Conservation (phyloP, 805 yeast species). For the Teunomyces atbi region DNA sequence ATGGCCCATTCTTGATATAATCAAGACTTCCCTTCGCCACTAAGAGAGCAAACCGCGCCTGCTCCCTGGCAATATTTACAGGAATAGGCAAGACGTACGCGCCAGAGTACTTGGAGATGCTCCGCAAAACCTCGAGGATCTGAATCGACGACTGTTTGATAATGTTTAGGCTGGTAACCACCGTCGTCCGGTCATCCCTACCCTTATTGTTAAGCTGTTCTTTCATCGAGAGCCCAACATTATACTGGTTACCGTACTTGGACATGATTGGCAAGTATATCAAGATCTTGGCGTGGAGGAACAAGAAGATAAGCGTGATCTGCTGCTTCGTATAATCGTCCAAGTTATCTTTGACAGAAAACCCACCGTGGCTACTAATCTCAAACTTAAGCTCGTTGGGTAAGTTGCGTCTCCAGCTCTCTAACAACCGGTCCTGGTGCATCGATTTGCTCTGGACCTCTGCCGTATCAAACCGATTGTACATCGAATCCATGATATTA, state of each 20-base stretch:
- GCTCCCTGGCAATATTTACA: slow-evolving; percentile 58
- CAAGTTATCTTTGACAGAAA: slow-evolving; percentile 33
- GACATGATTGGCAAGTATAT: slow-evolving; percentile 43
- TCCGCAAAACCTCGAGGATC: slow-evolving; percentile 52
- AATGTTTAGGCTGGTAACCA: slow-evolving; percentile 57
- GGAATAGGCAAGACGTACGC: slow-evolving; percentile 61
- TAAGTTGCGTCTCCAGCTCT: slow-evolving; percentile 73
- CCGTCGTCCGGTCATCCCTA: slow-evolving; percentile 28
- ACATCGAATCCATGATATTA: slow-evolving; percentile 66
- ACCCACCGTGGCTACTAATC: slow-evolving; percentile 61
- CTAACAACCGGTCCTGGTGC: slow-evolving; percentile 62
- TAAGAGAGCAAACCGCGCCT: slow-evolving; percentile 59
- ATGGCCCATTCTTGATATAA: slow-evolving; percentile 78
- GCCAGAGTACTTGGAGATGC: slow-evolving; percentile 34
- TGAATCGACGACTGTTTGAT: slow-evolving; percentile 68
- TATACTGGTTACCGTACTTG: slow-evolving; percentile 40
- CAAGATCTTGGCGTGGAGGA: slow-evolving; percentile 42
- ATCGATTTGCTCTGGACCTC: slow-evolving; percentile 28
- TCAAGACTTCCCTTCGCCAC: slow-evolving; percentile 78
- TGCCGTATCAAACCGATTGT: slow-evolving; percentile 50
- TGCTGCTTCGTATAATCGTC: slow-evolving; percentile 42
- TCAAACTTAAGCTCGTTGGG: slow-evolving; percentile 63
- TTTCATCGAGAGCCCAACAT: slow-evolving; percentile 40
- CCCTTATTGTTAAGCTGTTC: slow-evolving; percentile 37
- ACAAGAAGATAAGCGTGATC: slow-evolving; percentile 48